These are phyloP conservation scores for Ganoderma multipileum DNA, from an alignment of 1,284 basidiomycete species.

Conservation along the genomic window DNA sequence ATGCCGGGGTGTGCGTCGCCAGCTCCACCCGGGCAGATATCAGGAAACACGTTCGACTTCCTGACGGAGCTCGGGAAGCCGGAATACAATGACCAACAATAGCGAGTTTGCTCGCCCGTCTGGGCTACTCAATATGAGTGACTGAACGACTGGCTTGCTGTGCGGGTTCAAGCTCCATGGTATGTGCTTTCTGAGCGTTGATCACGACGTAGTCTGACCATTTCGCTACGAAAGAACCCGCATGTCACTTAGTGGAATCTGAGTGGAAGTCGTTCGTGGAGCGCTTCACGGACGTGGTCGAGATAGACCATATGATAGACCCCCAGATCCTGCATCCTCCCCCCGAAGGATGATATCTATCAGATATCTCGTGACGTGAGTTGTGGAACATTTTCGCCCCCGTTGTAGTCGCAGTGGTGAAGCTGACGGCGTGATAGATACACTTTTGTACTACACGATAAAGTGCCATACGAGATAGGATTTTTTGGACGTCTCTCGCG, in stretches of 20 bases:
- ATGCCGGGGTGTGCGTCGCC: slow-evolving; percentile 5
- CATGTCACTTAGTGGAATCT: slow-evolving; percentile 82
- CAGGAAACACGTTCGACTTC: slow-evolving; percentile 85
- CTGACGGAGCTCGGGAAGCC: slow-evolving; percentile 75
- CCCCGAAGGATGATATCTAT: slow-evolving; percentile 86
- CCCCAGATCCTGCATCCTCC: slow-evolving; percentile 82
- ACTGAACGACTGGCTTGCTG: background rate
- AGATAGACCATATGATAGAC: slow-evolving; percentile 80
- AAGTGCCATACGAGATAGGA: slow-evolving; percentile 89
- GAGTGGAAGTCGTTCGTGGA: slow-evolving; percentile 90
- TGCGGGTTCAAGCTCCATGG: slow-evolving; percentile 80
- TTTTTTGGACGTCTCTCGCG: slow-evolving; percentile 83
- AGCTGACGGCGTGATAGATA: slow-evolving; percentile 51
- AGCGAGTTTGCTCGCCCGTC: slow-evolving; percentile 45
- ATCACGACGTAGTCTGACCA: background rate
- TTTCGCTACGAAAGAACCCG: slow-evolving; percentile 64
- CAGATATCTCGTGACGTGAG: slow-evolving; percentile 86
- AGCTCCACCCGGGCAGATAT: slow-evolving; percentile 89
- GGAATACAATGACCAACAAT: slow-evolving; percentile 85
- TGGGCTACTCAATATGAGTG: too few relatives aligned
- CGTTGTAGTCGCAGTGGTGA: background rate
- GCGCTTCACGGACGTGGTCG: slow-evolving; percentile 67
- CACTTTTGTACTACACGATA: slow-evolving; percentile 94
- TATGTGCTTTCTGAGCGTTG: slow-evolving; percentile 37
- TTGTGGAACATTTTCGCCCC: slow-evolving; percentile 2